phyloP scores from a whole-genome alignment of 2,329 filamentous ascomycete species.

The Sporothrix luriei region DNA sequence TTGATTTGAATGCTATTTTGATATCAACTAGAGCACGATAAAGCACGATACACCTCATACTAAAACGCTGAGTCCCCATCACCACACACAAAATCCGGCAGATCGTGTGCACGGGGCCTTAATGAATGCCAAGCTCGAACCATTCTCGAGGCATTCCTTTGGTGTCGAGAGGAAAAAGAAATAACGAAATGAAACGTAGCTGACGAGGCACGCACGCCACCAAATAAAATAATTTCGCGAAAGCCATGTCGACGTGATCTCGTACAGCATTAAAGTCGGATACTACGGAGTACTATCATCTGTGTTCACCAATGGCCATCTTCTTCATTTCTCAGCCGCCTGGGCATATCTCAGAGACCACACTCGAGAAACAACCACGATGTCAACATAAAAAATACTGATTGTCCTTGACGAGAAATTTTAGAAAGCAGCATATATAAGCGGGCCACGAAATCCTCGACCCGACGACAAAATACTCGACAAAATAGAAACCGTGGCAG shows the following conservation, averaged over 20 bases:
- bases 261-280: too few relatives aligned
- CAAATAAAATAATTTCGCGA: too few relatives aligned
- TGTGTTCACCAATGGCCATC: neutral
- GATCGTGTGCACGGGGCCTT: neutral
- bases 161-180: conserved; percentile 11
- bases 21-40: too few relatives aligned
- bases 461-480: too few relatives aligned
- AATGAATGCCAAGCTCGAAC: too few relatives aligned
- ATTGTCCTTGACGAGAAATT: neutral
- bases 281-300: neutral
- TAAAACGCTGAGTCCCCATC: neutral
- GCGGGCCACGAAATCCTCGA: neutral
- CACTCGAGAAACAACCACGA: neutral
- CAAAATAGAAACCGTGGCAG: too few relatives aligned
- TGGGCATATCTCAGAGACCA: neutral
- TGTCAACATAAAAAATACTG: neutral
- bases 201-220: neutral
- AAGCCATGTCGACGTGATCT: neutral
- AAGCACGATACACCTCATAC: too few relatives aligned
- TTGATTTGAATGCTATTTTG: too few relatives aligned
- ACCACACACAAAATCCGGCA: neutral
- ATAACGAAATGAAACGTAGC: neutral
- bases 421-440: conserved; percentile 4
- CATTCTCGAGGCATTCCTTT: neutral
- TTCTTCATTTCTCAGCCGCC: neutral